Conservation (phyloP, 2,329 filamentous ascomycete species). For the Xylariaceae sp. region DNA sequence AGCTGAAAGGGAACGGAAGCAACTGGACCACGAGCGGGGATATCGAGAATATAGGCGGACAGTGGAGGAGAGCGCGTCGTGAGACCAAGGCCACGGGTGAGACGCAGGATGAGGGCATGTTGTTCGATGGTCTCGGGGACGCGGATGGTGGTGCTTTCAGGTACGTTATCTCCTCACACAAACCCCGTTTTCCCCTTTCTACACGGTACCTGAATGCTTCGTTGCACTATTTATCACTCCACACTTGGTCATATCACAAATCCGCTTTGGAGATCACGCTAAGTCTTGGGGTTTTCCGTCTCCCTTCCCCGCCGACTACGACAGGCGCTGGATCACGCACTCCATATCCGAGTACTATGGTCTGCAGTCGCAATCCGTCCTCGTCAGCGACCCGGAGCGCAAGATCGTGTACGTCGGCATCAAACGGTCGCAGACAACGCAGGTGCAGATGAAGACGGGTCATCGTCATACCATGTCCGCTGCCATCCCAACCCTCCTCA, state of each 20-base stretch:
- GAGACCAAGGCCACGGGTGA: conserved; percentile 54
- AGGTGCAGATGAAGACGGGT: conserved; percentile 35
- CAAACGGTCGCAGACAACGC: too few relatives aligned
- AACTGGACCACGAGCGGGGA: too few relatives aligned
- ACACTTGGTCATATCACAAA: too few relatives aligned
- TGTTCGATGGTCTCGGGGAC: conserved; percentile 74
- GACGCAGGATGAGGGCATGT: conserved; percentile 52
- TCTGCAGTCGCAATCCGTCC: conserved; percentile 75
- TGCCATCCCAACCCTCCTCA: conserved; percentile 20
- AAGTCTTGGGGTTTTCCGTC: conserved; percentile 10
- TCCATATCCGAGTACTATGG: conserved; percentile 91
- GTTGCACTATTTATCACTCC: too few relatives aligned
- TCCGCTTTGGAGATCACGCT: conserved; percentile 3
- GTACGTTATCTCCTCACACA: too few relatives aligned
- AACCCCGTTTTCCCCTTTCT: too few relatives aligned
- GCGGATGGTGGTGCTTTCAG: conserved; percentile 73
- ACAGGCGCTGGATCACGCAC: conserved; percentile 88
- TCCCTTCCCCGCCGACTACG: conserved; percentile 4
- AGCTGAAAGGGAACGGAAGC: too few relatives aligned
- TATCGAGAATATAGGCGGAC: conserved; percentile 1
- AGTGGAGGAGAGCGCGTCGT: conserved; percentile 45
- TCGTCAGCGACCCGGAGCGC: conserved; percentile 62
- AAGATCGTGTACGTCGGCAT: conserved; percentile 81
- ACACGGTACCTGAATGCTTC: too few relatives aligned
- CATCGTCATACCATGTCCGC: too few relatives aligned